Evolutionary conservation across 176 grass and related monocot species (phyloP).

Genomic region (Miscanthus lutarioriparius): DNA sequence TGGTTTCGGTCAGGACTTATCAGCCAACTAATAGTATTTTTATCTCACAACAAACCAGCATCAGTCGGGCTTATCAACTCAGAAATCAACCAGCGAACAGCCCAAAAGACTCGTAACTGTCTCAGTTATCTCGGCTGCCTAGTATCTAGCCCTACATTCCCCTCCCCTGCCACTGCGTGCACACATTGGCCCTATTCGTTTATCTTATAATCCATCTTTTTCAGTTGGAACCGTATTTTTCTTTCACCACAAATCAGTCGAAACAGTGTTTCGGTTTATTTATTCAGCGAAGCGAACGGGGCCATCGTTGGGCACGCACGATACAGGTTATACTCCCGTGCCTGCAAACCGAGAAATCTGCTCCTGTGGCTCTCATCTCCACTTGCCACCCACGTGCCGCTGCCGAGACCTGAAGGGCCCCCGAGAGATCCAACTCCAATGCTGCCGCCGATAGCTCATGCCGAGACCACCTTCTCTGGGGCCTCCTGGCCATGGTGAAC

Average conservation of each 20-base stretch:
- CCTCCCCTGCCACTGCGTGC: not conserved
- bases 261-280: too few relatives aligned
- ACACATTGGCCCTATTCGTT: too few relatives aligned
- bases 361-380: slow-evolving; percentile 24
- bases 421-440: slow-evolving; percentile 19
- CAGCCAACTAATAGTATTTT: too few relatives aligned
- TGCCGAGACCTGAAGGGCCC: slow-evolving; percentile 28
- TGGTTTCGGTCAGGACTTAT: too few relatives aligned
- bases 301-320: slow-evolving; percentile 23
- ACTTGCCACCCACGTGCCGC: slow-evolving; percentile 53
- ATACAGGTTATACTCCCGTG: slow-evolving; percentile 10
- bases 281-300: too few relatives aligned
- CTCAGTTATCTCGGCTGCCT: slow-evolving; percentile 2
- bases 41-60: too few relatives aligned
- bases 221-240: too few relatives aligned
- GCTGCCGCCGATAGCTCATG: not conserved
- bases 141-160: not conserved
- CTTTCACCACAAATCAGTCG: too few relatives aligned
- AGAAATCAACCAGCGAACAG: too few relatives aligned
- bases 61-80: too few relatives aligned
- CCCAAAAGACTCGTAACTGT: not conserved
- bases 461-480: not conserved
- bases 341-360: slow-evolving; percentile 36
- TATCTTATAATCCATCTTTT: too few relatives aligned
- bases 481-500: slow-evolving; percentile 12